phyloP scores from a whole-genome alignment of 352 stramenopile species.

The Thalassiosira hispida region DNA sequence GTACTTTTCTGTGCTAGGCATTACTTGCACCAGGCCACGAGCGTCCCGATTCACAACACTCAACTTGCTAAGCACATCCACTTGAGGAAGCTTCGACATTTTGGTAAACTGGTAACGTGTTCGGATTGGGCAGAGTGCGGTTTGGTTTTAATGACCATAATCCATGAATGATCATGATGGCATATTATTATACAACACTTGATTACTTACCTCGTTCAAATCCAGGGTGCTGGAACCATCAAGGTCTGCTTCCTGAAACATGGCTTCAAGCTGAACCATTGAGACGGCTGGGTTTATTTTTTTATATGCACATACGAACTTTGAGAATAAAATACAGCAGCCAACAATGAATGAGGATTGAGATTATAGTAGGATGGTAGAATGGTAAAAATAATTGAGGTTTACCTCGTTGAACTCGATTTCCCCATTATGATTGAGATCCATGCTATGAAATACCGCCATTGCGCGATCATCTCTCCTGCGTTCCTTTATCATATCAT shows the following conservation, averaged over 20 bases:
- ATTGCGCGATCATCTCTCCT: conserved; percentile 32
- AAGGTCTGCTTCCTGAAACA: conserved; percentile 55
- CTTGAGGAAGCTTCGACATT: conserved; percentile 12
- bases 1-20: conserved; percentile 37
- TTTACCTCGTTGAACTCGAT: background rate
- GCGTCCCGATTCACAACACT: conserved; percentile 24
- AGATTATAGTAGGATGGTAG: too few species aligned
- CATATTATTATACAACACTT: background rate
- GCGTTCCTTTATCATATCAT: conserved; percentile 57
- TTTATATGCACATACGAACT: conserved; percentile 53
- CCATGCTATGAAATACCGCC: conserved; percentile 59
- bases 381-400: too few species aligned
- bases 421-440: conserved; percentile 45
- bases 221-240: conserved; percentile 22
- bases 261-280: conserved; percentile 1
- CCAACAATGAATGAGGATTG: too few species aligned
- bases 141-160: background rate
- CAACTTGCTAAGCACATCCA: conserved; percentile 17
- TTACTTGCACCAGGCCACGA: conserved; percentile 34
- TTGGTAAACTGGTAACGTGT: conserved; percentile 7
- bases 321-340: background rate
- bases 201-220: conserved; percentile 29
- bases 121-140: background rate
- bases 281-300: conserved; percentile 21
- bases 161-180: conserved; percentile 7